phyloP scores from a whole-genome alignment of 2,329 filamentous ascomycete species.

The Malbranchea zuffiana region DNA sequence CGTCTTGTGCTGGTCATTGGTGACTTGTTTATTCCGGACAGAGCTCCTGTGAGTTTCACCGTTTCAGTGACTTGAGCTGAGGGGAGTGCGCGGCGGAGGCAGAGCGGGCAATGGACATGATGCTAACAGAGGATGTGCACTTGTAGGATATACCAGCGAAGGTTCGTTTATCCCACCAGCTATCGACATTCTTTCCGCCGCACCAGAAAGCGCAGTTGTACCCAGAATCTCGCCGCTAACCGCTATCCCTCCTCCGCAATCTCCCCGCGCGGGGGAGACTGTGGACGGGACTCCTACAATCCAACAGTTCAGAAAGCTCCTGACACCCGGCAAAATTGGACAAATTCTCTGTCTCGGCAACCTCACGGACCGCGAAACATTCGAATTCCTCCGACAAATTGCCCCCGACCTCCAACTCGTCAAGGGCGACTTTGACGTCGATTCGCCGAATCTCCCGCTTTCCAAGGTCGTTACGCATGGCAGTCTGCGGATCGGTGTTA shows the following conservation, averaged over 20 bases:
- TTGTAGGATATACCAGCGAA: slow-evolving; percentile 69
- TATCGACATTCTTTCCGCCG: not conserved
- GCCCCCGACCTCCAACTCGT: slow-evolving; percentile 61
- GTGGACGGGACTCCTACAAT: not conserved
- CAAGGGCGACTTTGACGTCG: slow-evolving; percentile 59
- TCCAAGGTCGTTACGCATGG: slow-evolving; percentile 62
- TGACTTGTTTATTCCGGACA: slow-evolving; percentile 87
- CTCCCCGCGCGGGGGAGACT: not conserved
- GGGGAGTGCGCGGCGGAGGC: too few relatives aligned
- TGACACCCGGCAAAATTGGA: slow-evolving; percentile 71
- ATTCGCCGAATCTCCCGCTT: slow-evolving; percentile 53
- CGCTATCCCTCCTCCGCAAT: not conserved
- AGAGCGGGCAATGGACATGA: not conserved
- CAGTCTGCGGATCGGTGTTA: slow-evolving; percentile 57
- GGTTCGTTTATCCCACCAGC: slow-evolving; percentile 37
- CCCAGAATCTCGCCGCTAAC: not conserved
- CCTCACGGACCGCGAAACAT: slow-evolving; percentile 67
- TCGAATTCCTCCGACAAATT: slow-evolving; percentile 67
- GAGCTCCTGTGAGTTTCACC: slow-evolving; percentile 54
- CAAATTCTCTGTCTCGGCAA: slow-evolving; percentile 73
- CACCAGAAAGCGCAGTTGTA: not conserved
- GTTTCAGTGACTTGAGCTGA: not conserved
- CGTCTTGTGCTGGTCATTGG: slow-evolving; percentile 85
- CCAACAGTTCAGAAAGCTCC: slow-evolving; percentile 68
- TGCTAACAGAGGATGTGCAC: not conserved